These are phyloP conservation scores for Tolypocladium amazonense DNA, from an alignment of 2,329 filamentous ascomycete species.

Conservation along the genomic window DNA sequence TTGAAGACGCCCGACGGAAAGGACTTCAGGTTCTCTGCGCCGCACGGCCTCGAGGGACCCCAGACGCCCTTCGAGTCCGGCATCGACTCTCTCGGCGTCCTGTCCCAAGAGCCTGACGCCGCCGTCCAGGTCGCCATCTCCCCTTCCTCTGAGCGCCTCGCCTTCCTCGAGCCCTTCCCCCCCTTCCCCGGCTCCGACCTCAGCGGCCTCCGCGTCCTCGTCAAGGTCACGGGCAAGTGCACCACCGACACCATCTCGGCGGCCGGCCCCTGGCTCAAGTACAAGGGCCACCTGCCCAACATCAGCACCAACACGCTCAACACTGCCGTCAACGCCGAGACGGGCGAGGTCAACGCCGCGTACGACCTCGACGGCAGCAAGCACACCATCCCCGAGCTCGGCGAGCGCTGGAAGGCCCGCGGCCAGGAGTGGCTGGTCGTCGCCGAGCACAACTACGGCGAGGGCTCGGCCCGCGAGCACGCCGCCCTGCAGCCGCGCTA, in stretches of 20 bases:
- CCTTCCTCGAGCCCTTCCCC: slow-evolving; percentile 80
- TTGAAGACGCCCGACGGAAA: slow-evolving; percentile 71
- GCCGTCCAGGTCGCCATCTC: slow-evolving; percentile 65
- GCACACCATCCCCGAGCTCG: slow-evolving; percentile 79
- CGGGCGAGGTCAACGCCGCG: slow-evolving; percentile 82
- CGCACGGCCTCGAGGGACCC: slow-evolving; percentile 56
- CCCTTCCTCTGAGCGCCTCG: slow-evolving; percentile 81
- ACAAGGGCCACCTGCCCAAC: slow-evolving; percentile 97
- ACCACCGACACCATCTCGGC: slow-evolving; percentile 98
- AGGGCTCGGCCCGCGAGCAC: slow-evolving; percentile 82
- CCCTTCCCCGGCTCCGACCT: slow-evolving; percentile 73
- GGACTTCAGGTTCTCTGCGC: slow-evolving; percentile 77
- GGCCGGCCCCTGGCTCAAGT: slow-evolving; percentile 95
- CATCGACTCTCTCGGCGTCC: slow-evolving; percentile 62
- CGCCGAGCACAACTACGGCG: slow-evolving; percentile 95
- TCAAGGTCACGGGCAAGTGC: slow-evolving; percentile 96
- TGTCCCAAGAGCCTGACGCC: slow-evolving; percentile 61
- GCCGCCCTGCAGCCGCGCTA: slow-evolving; percentile 86
- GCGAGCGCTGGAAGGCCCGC: slow-evolving; percentile 67
- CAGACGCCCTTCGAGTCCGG: slow-evolving; percentile 63
- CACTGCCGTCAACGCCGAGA: slow-evolving; percentile 85
- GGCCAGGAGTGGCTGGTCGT: slow-evolving; percentile 83
- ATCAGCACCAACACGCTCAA: slow-evolving; percentile 97
- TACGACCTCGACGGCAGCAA: slow-evolving; percentile 72
- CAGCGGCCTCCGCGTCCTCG: slow-evolving; percentile 69